Evolutionary conservation across 2,329 filamentous ascomycete species (phyloP).

Genomic region (Penicillium sp.): DNA sequence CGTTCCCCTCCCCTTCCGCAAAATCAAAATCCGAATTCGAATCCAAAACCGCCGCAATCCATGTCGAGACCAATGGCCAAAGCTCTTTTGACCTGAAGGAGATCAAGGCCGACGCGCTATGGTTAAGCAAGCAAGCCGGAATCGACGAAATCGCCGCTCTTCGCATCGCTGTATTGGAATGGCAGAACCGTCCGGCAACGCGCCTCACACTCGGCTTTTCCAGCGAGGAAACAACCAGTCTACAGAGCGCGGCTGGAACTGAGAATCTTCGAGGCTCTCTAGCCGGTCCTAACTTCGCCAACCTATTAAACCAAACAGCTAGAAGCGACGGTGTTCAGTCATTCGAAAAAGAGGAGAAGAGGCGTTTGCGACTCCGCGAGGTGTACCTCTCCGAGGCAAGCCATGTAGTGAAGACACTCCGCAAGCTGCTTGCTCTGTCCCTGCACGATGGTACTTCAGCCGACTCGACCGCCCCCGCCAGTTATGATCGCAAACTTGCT

Average conservation of each 20-base stretch:
- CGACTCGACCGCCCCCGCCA: conserved; percentile 11
- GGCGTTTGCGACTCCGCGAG: conserved; percentile 66
- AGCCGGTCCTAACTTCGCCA: conserved; percentile 42
- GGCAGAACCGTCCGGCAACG: conserved; percentile 73
- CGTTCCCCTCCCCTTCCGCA: conserved; percentile 64
- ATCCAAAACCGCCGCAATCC: conserved; percentile 81
- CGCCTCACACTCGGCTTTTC: conserved; percentile 72
- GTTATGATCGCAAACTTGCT: conserved; percentile 16
- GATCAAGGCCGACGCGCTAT: conserved; percentile 81
- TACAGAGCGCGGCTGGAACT: conserved; percentile 71
- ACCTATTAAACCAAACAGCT: conserved; percentile 34
- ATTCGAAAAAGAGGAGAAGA: conserved; percentile 63
- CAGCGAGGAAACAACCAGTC: conserved; percentile 72
- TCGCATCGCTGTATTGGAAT: conserved; percentile 77
- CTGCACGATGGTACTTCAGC: conserved; percentile 26
- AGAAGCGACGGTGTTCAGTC: conserved; percentile 35
- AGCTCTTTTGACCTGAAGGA: conserved; percentile 70
- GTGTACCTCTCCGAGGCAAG: conserved; percentile 71
- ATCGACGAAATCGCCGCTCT: conserved; percentile 82
- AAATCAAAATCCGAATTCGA: conserved; percentile 72
- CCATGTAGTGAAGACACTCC: conserved; percentile 64
- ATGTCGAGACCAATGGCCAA: conserved; percentile 68
- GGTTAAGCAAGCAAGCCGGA: conserved; percentile 75
- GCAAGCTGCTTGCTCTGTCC: conserved; percentile 46
- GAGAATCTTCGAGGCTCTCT: conserved; percentile 61